phyloP scores from a whole-genome alignment of 2,329 filamentous ascomycete genomes.

The Penicillium occitanis region DNA sequence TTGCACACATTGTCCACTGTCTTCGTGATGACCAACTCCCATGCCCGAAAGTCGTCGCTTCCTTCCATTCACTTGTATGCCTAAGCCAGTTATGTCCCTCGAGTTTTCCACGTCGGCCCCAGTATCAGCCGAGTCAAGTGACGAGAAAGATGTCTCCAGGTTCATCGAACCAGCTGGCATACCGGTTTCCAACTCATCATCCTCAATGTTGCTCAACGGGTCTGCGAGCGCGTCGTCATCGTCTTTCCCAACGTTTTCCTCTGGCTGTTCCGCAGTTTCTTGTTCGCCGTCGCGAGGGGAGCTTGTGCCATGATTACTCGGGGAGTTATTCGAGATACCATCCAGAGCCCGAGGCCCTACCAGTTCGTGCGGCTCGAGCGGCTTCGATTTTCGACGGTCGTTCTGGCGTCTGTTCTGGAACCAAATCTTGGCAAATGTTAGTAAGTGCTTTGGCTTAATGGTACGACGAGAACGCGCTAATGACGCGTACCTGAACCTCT shows the following conservation, averaged over 20 bases:
- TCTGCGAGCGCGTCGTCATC: background rate
- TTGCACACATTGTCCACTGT: background rate
- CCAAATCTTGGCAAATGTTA: slow-evolving; percentile 69
- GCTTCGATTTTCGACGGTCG: slow-evolving; percentile 82
- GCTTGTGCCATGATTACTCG: slow-evolving; percentile 32
- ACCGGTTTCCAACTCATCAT: background rate
- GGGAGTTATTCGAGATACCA: slow-evolving; percentile 30
- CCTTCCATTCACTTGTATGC: slow-evolving; percentile 29
- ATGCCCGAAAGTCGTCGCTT: slow-evolving; percentile 38
- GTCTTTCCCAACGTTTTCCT: background rate
- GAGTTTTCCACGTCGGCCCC: background rate
- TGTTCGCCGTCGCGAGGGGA: slow-evolving; percentile 26
- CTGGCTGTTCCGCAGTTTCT: slow-evolving; percentile 8
- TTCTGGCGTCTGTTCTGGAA: slow-evolving; percentile 96
- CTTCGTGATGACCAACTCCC: slow-evolving; percentile 14
- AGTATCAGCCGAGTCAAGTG: background rate
- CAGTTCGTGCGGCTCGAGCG: slow-evolving; percentile 75
- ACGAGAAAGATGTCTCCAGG: slow-evolving; percentile 11
- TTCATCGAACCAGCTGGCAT: background rate
- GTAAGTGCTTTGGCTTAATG: background rate
- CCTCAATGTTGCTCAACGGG: background rate
- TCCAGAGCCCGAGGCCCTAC: slow-evolving; percentile 41
- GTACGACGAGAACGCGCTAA: slow-evolving; percentile 5
- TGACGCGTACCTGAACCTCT: slow-evolving; percentile 79
- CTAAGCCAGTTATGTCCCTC: slow-evolving; percentile 4